Base-by-base conservation (phyloP, 2,329 filamentous ascomycete genomes). In the Calonectria naviculata region DNA sequence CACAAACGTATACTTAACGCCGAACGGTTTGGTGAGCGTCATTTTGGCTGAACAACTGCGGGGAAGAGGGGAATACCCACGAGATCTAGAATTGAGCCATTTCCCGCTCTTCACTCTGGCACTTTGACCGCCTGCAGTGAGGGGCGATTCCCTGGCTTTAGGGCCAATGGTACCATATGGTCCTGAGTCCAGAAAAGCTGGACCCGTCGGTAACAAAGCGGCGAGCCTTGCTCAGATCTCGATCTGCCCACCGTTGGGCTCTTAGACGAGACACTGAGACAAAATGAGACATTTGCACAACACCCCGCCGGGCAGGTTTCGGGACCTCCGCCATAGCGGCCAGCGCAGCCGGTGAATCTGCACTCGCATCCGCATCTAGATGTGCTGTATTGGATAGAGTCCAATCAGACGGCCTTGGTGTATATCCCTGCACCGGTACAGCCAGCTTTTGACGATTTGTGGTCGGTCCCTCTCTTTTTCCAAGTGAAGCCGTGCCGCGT, bases 41-140 rank as follows among this genome's bases (percentile, higher is more conserved):
- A 38, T 42, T 61, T 38, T 60, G 54, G 42, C 54, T 36, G 44
- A 44, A 24, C 38, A 36, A 44, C 63, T 65, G 63, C 63, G 63
- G 63, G 63, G 63, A 56, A 65, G 63, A 56, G 36, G 56, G 56
- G 56, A n/a, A 58, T 8, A n/a, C 24, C 26, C 31, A 42, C 38
- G 15, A 42, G 9, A 61, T 44, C 56, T 61, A 31, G 56, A 44
- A 24, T 58, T 13, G 52, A 38, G 31, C 34, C n/a, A 38, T 58
- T 38, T 58, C 21, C 21, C 21, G 21, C 31, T 19, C 12, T 13
- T 17, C 34, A 15, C 21, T 58, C n/a, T 26, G 21, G 15, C 21
- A 58, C 52, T 9, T 36, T 56, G 52, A 38, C 31, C 52, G 52
- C 52, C 21, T 38, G 52, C n/a, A 8, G 52, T 26, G 31, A 38